Percentiles rank a stretch among this genome's conserved stretches.
Conservation (phyloP, 345 rosid species). For the Lumnitzera racemosa region DNA sequence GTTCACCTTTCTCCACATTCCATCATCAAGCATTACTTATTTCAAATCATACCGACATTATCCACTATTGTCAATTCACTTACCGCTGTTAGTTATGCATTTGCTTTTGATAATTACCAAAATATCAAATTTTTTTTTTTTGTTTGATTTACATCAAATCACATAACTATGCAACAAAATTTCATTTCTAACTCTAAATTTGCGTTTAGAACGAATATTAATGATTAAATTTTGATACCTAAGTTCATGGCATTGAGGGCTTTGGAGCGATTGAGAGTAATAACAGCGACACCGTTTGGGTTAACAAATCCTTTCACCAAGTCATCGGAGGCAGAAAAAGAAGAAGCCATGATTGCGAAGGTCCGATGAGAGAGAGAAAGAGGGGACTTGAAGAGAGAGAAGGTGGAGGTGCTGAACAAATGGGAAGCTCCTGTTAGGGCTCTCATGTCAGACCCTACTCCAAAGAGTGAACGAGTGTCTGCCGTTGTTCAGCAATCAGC, state of each 20-base stretch:
- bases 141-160: no score
- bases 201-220: background rate
- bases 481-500: no score
- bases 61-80: no score
- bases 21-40: no score
- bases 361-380: slow-evolving; percentile 6
- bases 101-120: no score
- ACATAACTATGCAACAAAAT: no score
- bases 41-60: no score
- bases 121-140: no score
- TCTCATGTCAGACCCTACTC: slow-evolving; percentile 9
- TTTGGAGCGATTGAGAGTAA: slow-evolving; percentile 89
- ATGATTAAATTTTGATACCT: slow-evolving; percentile 21
- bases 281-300: slow-evolving; percentile 85
- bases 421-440: slow-evolving; percentile 12
- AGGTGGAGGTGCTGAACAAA: slow-evolving; percentile 10
- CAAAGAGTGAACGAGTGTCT: no score
- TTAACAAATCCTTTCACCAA: slow-evolving; percentile 62
- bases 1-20: no score
- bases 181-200: background rate
- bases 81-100: no score
- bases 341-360: slow-evolving; percentile 37
- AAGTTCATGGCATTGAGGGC: slow-evolving; percentile 97
- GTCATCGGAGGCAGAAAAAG: slow-evolving; percentile 25
- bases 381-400: slow-evolving; percentile 9